Evolutionary conservation across 805 yeast species (phyloP), one percentile per base, ranked within the genome.

Genomic region (Candida easanensis): DNA sequence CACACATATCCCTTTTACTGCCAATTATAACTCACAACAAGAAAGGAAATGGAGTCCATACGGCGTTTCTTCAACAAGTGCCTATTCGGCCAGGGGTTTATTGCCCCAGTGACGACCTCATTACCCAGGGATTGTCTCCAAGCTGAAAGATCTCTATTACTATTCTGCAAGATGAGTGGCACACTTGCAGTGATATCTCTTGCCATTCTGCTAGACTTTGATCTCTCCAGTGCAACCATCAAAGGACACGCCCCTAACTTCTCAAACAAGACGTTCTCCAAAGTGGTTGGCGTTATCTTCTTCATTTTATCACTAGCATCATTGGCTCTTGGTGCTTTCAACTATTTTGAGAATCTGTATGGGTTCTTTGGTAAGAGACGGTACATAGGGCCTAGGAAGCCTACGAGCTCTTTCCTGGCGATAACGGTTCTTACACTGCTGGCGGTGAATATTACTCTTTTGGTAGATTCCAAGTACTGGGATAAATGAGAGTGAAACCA

Each of bases 111-210:
- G 9, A 42, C 48, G 5, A 48, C 56, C 4, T 56, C 60, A 1
- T 38, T 57, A 0, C 58, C 62, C 1, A 46, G 61, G 20, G 62
- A 58, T 42, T 56, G 61, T 39, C 40, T 58, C 5, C 62, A 58
- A 36, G 57, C 57, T 2, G 62, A 58, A 34, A 38, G 61, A 13
- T 50, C 61, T 0, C 20, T 57, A 9, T 44, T 58, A 7, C 51
- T 51, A 17, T 44, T 48, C 22, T 52, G 53, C 46, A 57, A 57
- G 31, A 47, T 56, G 9, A 45, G 57, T 2, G 53, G 53, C 0
- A 35, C 44, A 0, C 44, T 58, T 2, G 48, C 53, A 2, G 27
- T 57, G 9, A 23, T 51, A 28, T 49, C 57, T 9, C 23, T 58
- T 18, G 52, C 56, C 1, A 42, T 57, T 27, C 18, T 56, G 13